Base-by-base conservation (phyloP, 768 basidiomycete species). In the Auriscalpium orientale region DNA sequence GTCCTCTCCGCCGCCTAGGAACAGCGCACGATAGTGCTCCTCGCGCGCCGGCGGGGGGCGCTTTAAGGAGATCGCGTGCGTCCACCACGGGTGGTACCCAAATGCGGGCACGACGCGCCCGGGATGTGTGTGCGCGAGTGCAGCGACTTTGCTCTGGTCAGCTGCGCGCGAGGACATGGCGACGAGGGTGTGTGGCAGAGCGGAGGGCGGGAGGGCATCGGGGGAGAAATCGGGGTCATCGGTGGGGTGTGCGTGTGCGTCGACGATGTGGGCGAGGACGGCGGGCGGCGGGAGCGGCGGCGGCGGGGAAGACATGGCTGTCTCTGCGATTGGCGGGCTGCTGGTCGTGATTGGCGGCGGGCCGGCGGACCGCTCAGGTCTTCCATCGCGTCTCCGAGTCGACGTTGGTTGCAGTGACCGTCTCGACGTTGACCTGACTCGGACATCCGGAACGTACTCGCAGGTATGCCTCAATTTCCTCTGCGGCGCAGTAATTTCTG, bases 51-150 rank as follows among this genome's bases (percentile, higher is more conserved):
- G 51, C 16, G 45, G 51, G 55, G 64, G 64, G 49, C 62, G 67
- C 28, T 7, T 28, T 54, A 79, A 64, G 34, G 87, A 79, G 64
- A 97, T 90, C 59, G 77, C 77, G 68, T 97, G 84, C 2, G 85
- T 79, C 70, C 90, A 95, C 95, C 95, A 98, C 2, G 95, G 95
- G 67, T 98, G 95, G 65, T 92, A 85, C 46, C 95, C 95, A 70
- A 95, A 98, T 67, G 85, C 89, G 49, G 95, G 89, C n/a, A 90
- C 71, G 22, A 94, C 80, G 66, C 83, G 85, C 54, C 76, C 74
- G 46, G 91, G 80, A 65, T 82, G 77, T 48, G 72, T 64, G 13
- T 64, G 66, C 10, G 88, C 89, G 34, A 97, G 73, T 35, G 80
- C 73, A 36, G 78, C 77, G 33, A 97, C 92, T 36, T 79, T 79